Conservation (phyloP, 305 asterid genomes). For the Solanum hybrid region DNA sequence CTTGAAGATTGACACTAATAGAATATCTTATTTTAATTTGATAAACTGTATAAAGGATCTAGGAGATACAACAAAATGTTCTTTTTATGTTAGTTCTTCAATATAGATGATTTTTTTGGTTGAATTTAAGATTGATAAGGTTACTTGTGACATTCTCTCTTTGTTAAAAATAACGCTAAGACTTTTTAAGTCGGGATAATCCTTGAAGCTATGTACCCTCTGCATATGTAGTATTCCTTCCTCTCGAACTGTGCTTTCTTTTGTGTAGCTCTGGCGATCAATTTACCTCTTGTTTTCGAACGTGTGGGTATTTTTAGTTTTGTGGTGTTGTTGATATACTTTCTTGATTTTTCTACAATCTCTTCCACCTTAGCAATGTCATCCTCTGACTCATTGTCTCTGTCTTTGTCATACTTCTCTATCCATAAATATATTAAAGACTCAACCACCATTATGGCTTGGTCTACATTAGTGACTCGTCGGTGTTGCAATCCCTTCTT, state of each 20-base stretch:
- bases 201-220: background rate
- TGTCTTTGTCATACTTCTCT: background rate
- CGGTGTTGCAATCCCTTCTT: background rate
- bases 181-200: background rate
- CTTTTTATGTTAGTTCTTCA: background rate
- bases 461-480: background rate
- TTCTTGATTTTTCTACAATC: background rate
- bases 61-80: background rate
- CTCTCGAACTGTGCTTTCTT: background rate
- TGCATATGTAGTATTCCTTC: background rate
- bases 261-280: background rate
- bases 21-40: background rate
- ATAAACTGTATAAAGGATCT: background rate
- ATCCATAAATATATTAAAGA: background rate
- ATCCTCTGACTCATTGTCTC: background rate
- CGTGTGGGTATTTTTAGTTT: background rate
- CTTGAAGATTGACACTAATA: background rate
- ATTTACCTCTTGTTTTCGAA: too few relatives aligned
- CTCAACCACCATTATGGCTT: background rate
- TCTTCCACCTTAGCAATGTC: background rate
- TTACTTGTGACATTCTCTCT: background rate
- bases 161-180: background rate
- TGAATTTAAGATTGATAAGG: background rate
- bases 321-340: background rate
- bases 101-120: background rate